phyloP scores from a whole-genome alignment of 371 early-diverging fungal genomes.

The Apophysomyces elegans region DNA sequence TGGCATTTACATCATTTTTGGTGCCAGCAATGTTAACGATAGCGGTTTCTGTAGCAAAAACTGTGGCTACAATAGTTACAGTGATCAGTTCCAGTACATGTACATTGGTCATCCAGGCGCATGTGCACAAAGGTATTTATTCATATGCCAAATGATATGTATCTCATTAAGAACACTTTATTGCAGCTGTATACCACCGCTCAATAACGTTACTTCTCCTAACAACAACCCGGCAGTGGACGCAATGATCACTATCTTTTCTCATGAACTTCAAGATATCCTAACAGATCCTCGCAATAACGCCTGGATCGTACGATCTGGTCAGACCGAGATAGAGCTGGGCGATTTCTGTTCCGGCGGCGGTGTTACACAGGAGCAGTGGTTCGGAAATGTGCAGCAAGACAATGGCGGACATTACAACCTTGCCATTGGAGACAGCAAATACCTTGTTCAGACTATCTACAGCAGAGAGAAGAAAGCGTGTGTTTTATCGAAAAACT shows the following conservation, averaged over 20 bases:
- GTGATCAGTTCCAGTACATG: conserved; percentile 52
- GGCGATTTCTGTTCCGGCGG: conserved; percentile 54
- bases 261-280: conserved; percentile 59
- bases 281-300: conserved; percentile 52
- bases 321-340: conserved; percentile 32
- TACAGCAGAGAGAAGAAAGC: conserved; percentile 42
- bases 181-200: conserved; percentile 39
- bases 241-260: conserved; percentile 54
- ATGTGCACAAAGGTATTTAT: conserved; percentile 32
- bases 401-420: conserved; percentile 35
- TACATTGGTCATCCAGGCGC: conserved; percentile 51
- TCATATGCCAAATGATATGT: background rate
- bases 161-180: background rate
- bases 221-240: conserved; percentile 54
- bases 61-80: conserved; percentile 54
- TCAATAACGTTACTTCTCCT: conserved; percentile 39
- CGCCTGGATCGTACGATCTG: conserved; percentile 45
- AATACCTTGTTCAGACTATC: conserved; percentile 55
- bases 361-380: conserved; percentile 32
- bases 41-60: conserved; percentile 43
- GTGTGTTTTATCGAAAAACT: conserved; percentile 28
- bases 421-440: conserved; percentile 33
- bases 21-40: conserved; percentile 44
- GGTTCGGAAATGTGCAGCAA: conserved; percentile 33
- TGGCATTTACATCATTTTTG: conserved; percentile 55